Evolutionary conservation across 2,329 filamentous ascomycete species (phyloP).

Genomic region (Ustulina deusta): DNA sequence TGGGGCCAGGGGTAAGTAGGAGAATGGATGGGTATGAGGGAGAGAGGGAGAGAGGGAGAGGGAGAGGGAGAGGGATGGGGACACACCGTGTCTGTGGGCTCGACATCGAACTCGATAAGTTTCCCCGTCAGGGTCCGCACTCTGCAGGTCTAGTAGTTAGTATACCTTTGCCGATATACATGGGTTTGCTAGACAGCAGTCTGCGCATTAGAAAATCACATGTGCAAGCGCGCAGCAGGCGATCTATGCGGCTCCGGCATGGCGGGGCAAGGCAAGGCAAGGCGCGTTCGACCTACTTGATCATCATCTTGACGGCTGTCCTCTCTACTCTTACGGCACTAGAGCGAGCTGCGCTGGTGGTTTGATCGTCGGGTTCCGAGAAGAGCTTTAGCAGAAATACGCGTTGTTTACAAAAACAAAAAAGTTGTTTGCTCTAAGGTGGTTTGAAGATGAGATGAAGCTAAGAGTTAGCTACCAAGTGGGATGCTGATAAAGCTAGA

Average conservation of each 20-base stretch:
- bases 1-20: not conserved
- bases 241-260: conserved; percentile 6
- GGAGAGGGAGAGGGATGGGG: not conserved
- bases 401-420: not conserved
- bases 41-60: not conserved
- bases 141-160: conserved; percentile 62
- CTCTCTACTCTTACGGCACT: conserved; percentile 6
- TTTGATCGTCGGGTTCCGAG: not conserved
- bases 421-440: not conserved
- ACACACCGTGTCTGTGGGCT: conserved; percentile 88
- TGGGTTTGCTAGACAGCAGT: not conserved
- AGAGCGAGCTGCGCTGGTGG: not conserved
- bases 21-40: not conserved
- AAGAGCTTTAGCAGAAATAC: not conserved
- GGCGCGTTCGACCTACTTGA: conserved; percentile 44
- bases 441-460: conserved; percentile 12
- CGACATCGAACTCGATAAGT: conserved; percentile 98
- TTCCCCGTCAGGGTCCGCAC: conserved; percentile 98
- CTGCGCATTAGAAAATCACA: not conserved
- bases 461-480: not conserved
- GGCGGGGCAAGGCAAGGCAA: conserved; percentile 32
- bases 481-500: conserved; percentile 22
- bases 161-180: not conserved
- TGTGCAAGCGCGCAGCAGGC: not conserved
- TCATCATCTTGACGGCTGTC: conserved; percentile 47